These are phyloP conservation scores for Trichoderma sp. DNA, from an alignment of 2,329 filamentous ascomycete genomes.

Conservation along the genomic window DNA sequence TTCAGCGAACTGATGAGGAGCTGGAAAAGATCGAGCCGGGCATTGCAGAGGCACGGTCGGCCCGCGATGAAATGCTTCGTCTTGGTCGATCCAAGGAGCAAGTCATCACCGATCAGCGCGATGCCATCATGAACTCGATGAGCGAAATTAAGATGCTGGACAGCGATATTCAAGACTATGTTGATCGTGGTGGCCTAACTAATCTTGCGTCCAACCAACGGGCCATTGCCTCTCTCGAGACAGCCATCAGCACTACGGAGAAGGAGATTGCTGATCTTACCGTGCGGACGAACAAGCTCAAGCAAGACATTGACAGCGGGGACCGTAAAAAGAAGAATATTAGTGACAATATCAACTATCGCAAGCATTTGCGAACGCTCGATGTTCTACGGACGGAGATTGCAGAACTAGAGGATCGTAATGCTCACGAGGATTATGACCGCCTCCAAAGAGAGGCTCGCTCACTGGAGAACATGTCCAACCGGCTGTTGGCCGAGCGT, in stretches of 20 bases:
- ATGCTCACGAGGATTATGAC: constrained; percentile 79
- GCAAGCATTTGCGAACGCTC: constrained; percentile 69
- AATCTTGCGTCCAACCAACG: constrained; percentile 68
- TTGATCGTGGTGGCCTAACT: constrained; percentile 69
- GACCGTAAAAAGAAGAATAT: constrained; percentile 85
- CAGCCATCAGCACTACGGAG: constrained; percentile 63
- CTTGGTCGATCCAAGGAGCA: constrained; percentile 72
- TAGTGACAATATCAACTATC: constrained; percentile 81
- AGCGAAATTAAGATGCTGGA: constrained; percentile 75
- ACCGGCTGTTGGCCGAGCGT: constrained; percentile 68
- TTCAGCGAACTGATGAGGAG: constrained; percentile 68
- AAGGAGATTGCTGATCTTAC: constrained; percentile 66
- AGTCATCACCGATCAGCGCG: constrained; percentile 67
- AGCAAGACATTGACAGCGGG: constrained; percentile 73
- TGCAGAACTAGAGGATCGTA: constrained; percentile 68
- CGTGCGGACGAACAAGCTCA: constrained; percentile 71
- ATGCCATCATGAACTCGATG: constrained; percentile 69
- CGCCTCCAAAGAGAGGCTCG: constrained; percentile 69
- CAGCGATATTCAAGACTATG: constrained; percentile 75
- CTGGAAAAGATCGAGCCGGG: constrained; percentile 72
- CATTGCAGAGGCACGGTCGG: constrained; percentile 70
- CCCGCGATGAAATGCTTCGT: constrained; percentile 72
- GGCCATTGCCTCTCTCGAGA: constrained; percentile 66
- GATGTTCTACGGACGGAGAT: constrained; percentile 69
- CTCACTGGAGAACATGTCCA: constrained; percentile 64